A percentile compares a stretch with the other conserved stretches of the same genome.
Evolutionary conservation across 257 asterid species (phyloP).

Genomic region (Scutellaria galericulata): DNA sequence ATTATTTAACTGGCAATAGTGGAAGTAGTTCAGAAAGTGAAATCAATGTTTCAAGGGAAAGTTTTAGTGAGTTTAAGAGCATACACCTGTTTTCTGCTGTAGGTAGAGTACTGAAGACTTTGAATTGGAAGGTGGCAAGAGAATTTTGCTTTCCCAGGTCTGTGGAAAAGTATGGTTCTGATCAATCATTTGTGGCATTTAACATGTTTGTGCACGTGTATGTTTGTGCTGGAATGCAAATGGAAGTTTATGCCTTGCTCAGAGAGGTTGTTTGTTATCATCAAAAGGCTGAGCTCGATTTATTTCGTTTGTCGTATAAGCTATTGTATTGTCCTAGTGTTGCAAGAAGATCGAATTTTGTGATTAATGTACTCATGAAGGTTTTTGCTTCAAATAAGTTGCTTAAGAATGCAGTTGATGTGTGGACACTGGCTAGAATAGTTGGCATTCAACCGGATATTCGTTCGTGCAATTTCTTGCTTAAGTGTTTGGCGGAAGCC

Average conservation of each 20-base stretch:
- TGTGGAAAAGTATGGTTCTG: slow-evolving; percentile 49
- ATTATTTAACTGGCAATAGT: slow-evolving; percentile 49
- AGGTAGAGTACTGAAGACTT: slow-evolving; percentile 61
- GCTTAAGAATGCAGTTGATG: slow-evolving; percentile 34
- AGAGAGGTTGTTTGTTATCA: slow-evolving; percentile 29
- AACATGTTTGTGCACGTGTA: no score
- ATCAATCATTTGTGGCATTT: no score
- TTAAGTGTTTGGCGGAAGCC: no score
- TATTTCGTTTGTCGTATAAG: slow-evolving; percentile 40
- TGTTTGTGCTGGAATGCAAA: no score
- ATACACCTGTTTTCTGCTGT: slow-evolving; percentile 45
- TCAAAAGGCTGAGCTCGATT: slow-evolving; percentile 43
- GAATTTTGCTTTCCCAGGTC: slow-evolving; percentile 43
- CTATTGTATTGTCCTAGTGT: slow-evolving; percentile 42
- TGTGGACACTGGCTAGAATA: slow-evolving; percentile 43
- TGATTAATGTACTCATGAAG: no score
- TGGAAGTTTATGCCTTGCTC: no score
- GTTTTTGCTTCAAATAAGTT: no score
- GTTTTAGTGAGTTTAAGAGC: slow-evolving; percentile 25
- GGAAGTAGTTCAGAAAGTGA: slow-evolving; percentile 45
- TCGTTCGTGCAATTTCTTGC: slow-evolving; percentile 58
- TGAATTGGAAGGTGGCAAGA: slow-evolving; percentile 55
- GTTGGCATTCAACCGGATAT: slow-evolving; percentile 49
- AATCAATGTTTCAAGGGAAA: slow-evolving; percentile 32
- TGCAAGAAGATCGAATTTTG: slow-evolving; percentile 22